Percentiles rank a stretch among this genome's conserved stretches.
Conservation (phyloP, 2,329 filamentous ascomycete species). For the Colletotrichum eremochloae region DNA sequence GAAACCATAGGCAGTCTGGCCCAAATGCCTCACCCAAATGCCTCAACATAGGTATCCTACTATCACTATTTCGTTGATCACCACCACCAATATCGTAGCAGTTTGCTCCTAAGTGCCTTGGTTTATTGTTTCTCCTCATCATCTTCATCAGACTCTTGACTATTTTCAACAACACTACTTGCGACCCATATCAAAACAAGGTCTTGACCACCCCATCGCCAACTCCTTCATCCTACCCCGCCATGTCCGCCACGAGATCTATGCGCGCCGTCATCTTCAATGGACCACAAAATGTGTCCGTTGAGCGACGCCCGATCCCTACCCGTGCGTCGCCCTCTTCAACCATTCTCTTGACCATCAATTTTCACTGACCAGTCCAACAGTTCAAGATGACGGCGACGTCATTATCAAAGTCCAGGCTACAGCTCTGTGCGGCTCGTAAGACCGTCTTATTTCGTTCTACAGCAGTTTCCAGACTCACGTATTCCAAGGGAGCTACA, state of each 20-base stretch:
- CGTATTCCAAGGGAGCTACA: constrained; percentile 77
- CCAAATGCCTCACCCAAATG: constrained; percentile 5
- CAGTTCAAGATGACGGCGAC: constrained; percentile 78
- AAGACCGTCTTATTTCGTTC: constrained; percentile 50
- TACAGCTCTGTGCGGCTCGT: constrained; percentile 91
- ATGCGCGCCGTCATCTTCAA: constrained; percentile 95
- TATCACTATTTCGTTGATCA: background rate
- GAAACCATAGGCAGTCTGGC: background rate
- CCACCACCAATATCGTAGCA: background rate
- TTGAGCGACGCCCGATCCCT: constrained; percentile 86
- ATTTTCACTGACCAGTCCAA: constrained; percentile 7
- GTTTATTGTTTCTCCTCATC: background rate
- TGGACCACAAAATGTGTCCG: constrained; percentile 78
- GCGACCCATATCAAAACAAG: background rate
- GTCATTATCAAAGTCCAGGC: constrained; percentile 87
- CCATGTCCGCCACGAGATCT: constrained; percentile 52
- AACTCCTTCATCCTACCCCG: constrained; percentile 18
- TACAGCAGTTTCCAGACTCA: constrained; percentile 21
- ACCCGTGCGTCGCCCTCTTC: constrained; percentile 58
- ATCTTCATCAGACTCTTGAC: background rate
- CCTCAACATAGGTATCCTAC: background rate
- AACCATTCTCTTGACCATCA: background rate
- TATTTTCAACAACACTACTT: background rate
- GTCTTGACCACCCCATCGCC: background rate
- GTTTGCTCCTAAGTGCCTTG: background rate